A percentile compares a stretch with the other conserved stretches of the same genome.
Evolutionary conservation across 208 protist genomes (phyloP).

Genomic region (Zelonia costaricensis): DNA sequence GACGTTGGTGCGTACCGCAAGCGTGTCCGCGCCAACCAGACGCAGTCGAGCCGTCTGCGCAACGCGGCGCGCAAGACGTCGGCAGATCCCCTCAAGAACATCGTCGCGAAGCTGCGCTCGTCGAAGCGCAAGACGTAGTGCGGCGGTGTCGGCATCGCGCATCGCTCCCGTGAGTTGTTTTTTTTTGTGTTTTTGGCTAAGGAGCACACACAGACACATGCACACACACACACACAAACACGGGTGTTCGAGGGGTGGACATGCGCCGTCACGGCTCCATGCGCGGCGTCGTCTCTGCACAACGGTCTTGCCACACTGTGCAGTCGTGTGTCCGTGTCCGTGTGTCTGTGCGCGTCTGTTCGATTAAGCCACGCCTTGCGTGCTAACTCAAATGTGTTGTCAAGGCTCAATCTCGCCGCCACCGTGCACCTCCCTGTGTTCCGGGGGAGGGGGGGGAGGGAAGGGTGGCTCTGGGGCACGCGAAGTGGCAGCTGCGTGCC

Average conservation of each 20-base stretch:
- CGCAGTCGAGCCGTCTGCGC: constrained; percentile 36
- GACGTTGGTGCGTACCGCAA: constrained; percentile 67
- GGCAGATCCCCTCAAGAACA: constrained; percentile 60
- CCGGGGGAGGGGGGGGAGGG: no score
- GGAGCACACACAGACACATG: background rate
- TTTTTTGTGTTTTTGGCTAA: background rate
- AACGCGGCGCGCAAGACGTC: constrained; percentile 35
- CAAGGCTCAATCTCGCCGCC: no score
- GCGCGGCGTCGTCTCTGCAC: no score
- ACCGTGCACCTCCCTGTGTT: no score
- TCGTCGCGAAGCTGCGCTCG: constrained; percentile 55
- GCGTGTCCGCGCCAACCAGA: constrained; percentile 68
- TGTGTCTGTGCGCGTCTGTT: constrained; percentile 6
- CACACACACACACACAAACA: background rate
- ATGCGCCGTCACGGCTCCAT: no score
- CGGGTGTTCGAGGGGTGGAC: background rate
- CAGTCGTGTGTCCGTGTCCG: background rate
- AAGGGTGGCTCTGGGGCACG: no score
- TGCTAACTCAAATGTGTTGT: no score
- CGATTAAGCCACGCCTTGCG: background rate
- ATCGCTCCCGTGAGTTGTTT: background rate
- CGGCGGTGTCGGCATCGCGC: no score
- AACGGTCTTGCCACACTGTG: no score
- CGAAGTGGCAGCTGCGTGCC: no score
- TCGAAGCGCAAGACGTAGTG: constrained; percentile 41